phyloP scores from a whole-genome alignment of 208 protist species.

The Trypanosoma conorhini region DNA sequence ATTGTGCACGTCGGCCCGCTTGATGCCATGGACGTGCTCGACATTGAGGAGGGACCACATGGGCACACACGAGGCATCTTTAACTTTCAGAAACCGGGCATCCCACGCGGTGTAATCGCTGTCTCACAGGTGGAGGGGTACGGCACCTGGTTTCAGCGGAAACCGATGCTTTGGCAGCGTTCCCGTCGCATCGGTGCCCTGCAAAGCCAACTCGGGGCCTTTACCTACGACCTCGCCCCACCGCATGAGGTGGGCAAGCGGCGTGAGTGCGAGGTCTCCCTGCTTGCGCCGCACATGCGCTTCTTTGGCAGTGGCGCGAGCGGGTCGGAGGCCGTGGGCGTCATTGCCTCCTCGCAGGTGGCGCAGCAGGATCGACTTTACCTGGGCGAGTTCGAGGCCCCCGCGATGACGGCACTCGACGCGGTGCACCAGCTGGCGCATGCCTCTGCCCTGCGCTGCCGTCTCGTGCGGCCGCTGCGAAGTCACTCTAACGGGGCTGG shows the following conservation, averaged over 20 bases:
- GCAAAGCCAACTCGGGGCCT: conserved; percentile 80
- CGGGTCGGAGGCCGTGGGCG: conserved; percentile 61
- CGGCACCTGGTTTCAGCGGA: conserved; percentile 86
- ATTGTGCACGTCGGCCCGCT: conserved; percentile 80
- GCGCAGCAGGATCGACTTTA: conserved; percentile 82
- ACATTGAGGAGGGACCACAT: conserved; percentile 33
- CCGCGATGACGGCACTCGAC: conserved; percentile 74
- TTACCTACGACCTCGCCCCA: conserved; percentile 53
- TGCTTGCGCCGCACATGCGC: conserved; percentile 67
- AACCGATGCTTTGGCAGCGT: conserved; percentile 90
- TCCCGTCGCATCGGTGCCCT: conserved; percentile 81
- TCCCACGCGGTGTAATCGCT: conserved; percentile 74
- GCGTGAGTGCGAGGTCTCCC: conserved; percentile 60
- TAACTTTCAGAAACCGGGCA: conserved; percentile 49
- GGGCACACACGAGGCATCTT: conserved; percentile 22
- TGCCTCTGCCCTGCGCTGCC: conserved; percentile 52
- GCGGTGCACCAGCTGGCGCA: conserved; percentile 82
- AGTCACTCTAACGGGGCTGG: neutral
- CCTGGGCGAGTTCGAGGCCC: conserved; percentile 86
- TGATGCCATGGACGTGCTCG: conserved; percentile 65
- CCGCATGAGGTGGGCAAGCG: conserved; percentile 51
- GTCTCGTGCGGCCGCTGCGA: conserved; percentile 46
- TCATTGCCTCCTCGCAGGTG: conserved; percentile 79
- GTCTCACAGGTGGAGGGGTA: conserved; percentile 83
- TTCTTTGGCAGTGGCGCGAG: conserved; percentile 40